Base-by-base conservation (phyloP, 208 protist genomes). In the Giardia muris region DNA sequence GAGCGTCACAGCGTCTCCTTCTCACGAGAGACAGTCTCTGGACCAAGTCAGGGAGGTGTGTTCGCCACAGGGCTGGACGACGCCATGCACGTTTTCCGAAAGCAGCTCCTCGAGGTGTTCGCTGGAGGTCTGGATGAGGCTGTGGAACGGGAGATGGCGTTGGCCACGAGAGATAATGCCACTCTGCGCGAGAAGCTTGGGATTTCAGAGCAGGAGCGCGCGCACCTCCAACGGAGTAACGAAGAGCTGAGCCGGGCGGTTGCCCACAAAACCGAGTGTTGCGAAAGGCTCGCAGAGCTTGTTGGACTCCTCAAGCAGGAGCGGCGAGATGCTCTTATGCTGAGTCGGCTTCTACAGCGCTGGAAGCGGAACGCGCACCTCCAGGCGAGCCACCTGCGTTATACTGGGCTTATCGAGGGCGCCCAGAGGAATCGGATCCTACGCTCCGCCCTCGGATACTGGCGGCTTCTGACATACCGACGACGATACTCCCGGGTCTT, bases 31-130 rank as follows among this genome's bases (percentile, higher is more conserved):
- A 10, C 57, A 76, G 19, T 76, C 19, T 76, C 57, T 76, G 57
- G 19, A 76, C 30, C 57, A 76, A 76, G 57, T 30, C 57, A 76
- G 30, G 30, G 30, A 39, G 57, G 57, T 30, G 30, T 76, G 19
- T 76, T 76, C 30, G 30, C 30, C 57, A 76, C 30, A 30, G 57
- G 57, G 39, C 45, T 90, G 2, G 87, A 90, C n/a, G 87, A 90
- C 45, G 1, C 87, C 30, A 90, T 90, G 1, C 44, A 90, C 87
- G 45, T n/a, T 1, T 90, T 90, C 45, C n/a, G 87, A 22, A 90
- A 47, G 48, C 19, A 1, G 1, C 4, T 90, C 45, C 19, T 47
- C 1, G 2, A 47, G 1, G 87, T 46, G 0, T 47, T 48, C 2
- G 87, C n/a, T 4, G 45, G n/a, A 2, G 87, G 87, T 45, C n/a